Percentiles rank a stretch among this genome's conserved stretches.
These are phyloP conservation scores for Eurotiales sp. DNA, from an alignment of 2,329 filamentous ascomycete genomes.

Conservation along the genomic window DNA sequence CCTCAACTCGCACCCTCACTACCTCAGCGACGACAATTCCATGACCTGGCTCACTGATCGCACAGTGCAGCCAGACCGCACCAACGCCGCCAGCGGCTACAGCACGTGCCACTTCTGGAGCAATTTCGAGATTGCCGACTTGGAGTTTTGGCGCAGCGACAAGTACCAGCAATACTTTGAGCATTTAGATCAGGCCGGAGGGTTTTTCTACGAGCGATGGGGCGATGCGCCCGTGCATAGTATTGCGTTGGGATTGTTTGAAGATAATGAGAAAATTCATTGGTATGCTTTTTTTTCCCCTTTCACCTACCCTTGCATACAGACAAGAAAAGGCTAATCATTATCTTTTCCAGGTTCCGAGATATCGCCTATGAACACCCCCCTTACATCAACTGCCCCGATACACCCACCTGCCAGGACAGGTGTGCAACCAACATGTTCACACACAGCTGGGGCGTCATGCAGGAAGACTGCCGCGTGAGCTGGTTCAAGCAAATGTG, in stretches of 20 bases:
- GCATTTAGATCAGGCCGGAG: constrained; percentile 86
- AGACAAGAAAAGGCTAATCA: not conserved
- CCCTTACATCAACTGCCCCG: constrained; percentile 97
- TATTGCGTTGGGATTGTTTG: constrained; percentile 86
- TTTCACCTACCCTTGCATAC: not conserved
- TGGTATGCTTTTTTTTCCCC: constrained; percentile 58
- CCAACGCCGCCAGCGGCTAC: constrained; percentile 79
- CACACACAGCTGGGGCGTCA: constrained; percentile 72
- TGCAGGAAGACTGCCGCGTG: constrained; percentile 90
- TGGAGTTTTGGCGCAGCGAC: constrained; percentile 87
- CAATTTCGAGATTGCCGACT: constrained; percentile 94
- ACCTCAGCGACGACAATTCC: constrained; percentile 78
- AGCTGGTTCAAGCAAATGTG: constrained; percentile 91
- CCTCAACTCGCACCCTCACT: constrained; percentile 74
- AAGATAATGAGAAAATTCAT: constrained; percentile 84
- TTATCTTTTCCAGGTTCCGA: constrained; percentile 68
- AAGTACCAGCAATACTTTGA: constrained; percentile 94
- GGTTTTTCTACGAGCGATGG: constrained; percentile 99
- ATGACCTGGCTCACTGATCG: constrained; percentile 83
- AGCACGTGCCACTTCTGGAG: constrained; percentile 99
- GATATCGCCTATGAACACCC: constrained; percentile 99
- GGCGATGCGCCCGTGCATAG: constrained; percentile 96
- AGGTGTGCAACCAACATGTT: constrained; percentile 77
- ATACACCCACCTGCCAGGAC: constrained; percentile 78
- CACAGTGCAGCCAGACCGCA: constrained; percentile 71